Evolutionary conservation across 768 basidiomycete genomes (phyloP).

Genomic region (Saitozyma sp.): DNA sequence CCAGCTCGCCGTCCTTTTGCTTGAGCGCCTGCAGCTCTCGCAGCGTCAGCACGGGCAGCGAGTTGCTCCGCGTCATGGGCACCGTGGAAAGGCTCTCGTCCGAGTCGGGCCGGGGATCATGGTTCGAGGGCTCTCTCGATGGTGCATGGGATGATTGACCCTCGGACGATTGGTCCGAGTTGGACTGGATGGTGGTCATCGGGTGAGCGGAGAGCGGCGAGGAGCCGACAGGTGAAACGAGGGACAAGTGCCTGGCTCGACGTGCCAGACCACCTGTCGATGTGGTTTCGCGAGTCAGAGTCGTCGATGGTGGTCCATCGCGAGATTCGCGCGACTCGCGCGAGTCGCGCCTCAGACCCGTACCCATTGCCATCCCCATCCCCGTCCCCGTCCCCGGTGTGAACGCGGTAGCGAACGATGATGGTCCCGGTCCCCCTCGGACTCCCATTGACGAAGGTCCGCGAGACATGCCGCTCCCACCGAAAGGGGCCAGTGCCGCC

Average conservation of each 20-base stretch:
- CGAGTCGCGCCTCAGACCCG: too few species aligned
- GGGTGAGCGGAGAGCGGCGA: conserved; percentile 35
- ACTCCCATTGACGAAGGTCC: conserved; percentile 5
- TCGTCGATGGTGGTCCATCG: too few species aligned
- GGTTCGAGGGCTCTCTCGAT: conserved; percentile 19
- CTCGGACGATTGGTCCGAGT: conserved; percentile 11
- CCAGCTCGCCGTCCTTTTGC: conserved; percentile 47
- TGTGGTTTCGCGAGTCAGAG: conserved; percentile 3
- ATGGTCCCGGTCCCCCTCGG: neutral
- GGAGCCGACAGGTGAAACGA: conserved; percentile 9
- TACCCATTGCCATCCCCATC: neutral
- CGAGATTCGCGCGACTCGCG: too few species aligned
- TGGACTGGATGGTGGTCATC: conserved; percentile 35
- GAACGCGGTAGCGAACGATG: neutral
- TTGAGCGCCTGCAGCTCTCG: conserved; percentile 39
- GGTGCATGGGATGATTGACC: conserved; percentile 10
- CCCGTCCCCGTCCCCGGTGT: neutral
- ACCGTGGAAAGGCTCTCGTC: conserved; percentile 18
- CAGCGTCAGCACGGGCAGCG: conserved; percentile 41
- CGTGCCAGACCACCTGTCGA: neutral
- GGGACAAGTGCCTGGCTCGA: conserved; percentile 18
- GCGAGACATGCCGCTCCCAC: conserved; percentile 23
- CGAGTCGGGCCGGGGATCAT: conserved; percentile 2
- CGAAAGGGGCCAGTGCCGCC: conserved; percentile 8
- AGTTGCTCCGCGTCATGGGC: conserved; percentile 44